These are phyloP conservation scores for Gossypium turneri DNA, from an alignment of 345 rosid species.

Conservation along the genomic window DNA sequence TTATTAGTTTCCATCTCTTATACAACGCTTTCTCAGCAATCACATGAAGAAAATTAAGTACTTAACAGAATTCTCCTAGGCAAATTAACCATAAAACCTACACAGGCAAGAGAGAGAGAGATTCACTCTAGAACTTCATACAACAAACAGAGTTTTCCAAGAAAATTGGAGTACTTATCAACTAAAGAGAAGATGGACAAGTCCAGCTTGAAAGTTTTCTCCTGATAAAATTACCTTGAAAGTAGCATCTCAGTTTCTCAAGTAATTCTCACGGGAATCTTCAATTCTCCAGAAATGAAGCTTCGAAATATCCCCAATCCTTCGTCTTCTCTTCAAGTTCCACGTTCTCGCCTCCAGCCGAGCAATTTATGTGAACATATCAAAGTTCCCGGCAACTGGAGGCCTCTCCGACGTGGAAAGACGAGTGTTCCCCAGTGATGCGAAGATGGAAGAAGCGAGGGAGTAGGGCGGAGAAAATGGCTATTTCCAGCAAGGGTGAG, in stretches of 20 bases:
- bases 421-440: constrained; percentile 11
- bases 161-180: neutral
- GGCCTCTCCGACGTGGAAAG: constrained; percentile 19
- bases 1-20: neutral
- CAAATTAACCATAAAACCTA: neutral
- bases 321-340: constrained; percentile 19
- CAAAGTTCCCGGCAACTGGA: constrained; percentile 25
- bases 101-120: too few species aligned
- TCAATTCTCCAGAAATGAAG: constrained; percentile 10
- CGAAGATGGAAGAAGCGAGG: neutral
- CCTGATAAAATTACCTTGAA: constrained; percentile 20
- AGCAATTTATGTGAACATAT: neutral
- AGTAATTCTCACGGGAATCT: constrained; percentile 21
- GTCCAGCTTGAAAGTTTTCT: neutral
- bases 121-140: constrained; percentile 4
- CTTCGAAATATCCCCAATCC: constrained; percentile 16
- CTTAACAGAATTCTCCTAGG: neutral
- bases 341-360: constrained; percentile 11
- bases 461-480: constrained; percentile 22
- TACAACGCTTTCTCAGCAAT: neutral
- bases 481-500: constrained; percentile 35
- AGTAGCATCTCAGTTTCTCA: constrained; percentile 15
- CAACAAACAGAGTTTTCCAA: neutral
- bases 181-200: neutral
- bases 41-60: neutral